A percentile compares a stretch with the other conserved stretches of the same genome.
phyloP scores from a whole-genome alignment of 139 green algal species.

The Coelastrella sp. region DNA sequence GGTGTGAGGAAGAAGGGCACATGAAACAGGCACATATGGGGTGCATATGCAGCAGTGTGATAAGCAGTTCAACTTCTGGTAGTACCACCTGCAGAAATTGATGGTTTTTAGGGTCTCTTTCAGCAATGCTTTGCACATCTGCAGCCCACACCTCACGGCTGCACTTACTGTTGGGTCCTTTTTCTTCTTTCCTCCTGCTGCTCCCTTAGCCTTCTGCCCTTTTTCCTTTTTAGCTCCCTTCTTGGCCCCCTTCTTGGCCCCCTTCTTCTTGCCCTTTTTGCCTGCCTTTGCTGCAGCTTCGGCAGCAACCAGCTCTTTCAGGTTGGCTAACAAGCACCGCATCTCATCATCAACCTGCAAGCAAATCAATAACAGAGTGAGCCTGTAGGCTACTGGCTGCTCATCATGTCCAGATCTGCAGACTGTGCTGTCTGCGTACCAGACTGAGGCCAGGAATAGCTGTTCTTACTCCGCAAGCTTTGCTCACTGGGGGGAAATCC shows the following conservation, averaged over 20 bases:
- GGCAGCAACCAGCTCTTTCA: slow-evolving; percentile 88
- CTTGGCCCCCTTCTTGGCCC: slow-evolving; percentile 66
- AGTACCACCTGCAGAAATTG: not conserved
- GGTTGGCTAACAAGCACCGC: slow-evolving; percentile 85
- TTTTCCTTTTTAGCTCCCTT: slow-evolving; percentile 65
- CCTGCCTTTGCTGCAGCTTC: slow-evolving; percentile 77
- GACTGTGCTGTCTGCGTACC: too few species aligned
- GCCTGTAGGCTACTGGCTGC: too few species aligned
- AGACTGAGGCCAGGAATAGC: too few species aligned
- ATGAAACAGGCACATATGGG: too few species aligned
- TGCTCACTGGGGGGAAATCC: too few species aligned
- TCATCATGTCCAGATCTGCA: too few species aligned
- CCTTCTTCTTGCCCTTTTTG: slow-evolving; percentile 82
- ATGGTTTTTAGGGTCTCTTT: too few species aligned
- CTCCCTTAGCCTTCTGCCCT: slow-evolving; percentile 61
- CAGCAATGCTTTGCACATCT: not conserved
- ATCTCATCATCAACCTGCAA: slow-evolving; percentile 90
- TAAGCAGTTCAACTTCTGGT: not conserved
- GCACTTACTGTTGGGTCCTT: slow-evolving; percentile 82
- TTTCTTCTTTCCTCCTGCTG: slow-evolving; percentile 75
- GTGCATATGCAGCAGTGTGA: too few species aligned
- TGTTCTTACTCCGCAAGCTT: too few species aligned
- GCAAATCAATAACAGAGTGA: not conserved
- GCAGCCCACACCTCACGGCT: not conserved
- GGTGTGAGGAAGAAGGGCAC: too few species aligned